A percentile compares a stretch with the other conserved stretches of the same genome.
Conservation (phyloP, 345 rosid species). For the Syzygium jambos region DNA sequence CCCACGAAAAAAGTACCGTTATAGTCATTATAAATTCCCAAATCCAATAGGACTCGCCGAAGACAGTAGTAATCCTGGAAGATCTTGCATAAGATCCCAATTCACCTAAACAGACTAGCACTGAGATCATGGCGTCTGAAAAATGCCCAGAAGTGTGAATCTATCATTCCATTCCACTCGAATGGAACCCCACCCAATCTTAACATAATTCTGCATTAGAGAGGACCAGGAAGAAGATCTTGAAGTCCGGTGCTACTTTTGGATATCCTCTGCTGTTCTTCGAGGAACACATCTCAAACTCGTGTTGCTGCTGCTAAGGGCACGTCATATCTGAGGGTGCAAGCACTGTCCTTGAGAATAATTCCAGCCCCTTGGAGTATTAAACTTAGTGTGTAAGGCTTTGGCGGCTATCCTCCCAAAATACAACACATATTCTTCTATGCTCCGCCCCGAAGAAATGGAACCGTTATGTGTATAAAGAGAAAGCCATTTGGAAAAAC, state of each 20-base stretch:
- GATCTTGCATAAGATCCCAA: too few species aligned
- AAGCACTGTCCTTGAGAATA: too few species aligned
- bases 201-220: background rate
- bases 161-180: background rate
- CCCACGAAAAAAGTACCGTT: background rate
- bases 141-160: background rate
- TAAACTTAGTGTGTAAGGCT: too few species aligned
- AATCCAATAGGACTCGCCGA: background rate
- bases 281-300: background rate
- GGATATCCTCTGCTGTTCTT: background rate
- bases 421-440: too few species aligned
- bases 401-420: too few species aligned
- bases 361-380: too few species aligned
- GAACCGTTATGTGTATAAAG: too few species aligned
- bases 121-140: background rate
- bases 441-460: too few species aligned
- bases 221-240: background rate
- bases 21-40: background rate
- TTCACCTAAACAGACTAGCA: background rate
- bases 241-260: background rate
- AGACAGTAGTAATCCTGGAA: background rate
- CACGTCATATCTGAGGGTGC: background rate
- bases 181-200: background rate
- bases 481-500: too few species aligned
- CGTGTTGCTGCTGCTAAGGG: background rate